Evolutionary conservation across 306 rosid species (phyloP).

Genomic region (Begonia fuchsioides): DNA sequence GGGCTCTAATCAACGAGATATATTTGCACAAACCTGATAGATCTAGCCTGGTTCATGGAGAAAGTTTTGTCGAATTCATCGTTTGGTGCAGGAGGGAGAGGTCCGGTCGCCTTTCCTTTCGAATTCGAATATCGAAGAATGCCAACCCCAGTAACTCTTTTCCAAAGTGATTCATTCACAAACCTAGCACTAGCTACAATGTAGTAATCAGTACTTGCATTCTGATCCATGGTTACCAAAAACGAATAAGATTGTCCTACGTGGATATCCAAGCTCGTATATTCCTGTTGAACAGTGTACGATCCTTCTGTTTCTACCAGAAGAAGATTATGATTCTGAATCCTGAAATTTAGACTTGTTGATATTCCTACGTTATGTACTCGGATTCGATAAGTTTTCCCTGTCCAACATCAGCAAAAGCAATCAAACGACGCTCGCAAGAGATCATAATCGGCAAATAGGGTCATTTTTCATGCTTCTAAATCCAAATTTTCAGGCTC

Average conservation of each 20-base stretch:
- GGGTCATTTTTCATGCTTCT: no score
- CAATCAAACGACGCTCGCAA: background rate
- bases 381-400: slow-evolving; percentile 77
- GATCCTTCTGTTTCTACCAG: slow-evolving; percentile 89
- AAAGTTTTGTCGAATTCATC: slow-evolving; percentile 83
- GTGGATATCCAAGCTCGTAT: slow-evolving; percentile 88
- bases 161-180: slow-evolving; percentile 74
- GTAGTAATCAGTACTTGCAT: slow-evolving; percentile 90
- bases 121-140: slow-evolving; percentile 77
- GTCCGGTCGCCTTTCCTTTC: slow-evolving; percentile 88
- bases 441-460: background rate
- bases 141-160: slow-evolving; percentile 82
- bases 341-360: slow-evolving; percentile 83
- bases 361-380: slow-evolving; percentile 91
- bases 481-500: background rate
- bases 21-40: slow-evolving; percentile 55
- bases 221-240: slow-evolving; percentile 71
- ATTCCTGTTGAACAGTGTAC: slow-evolving; percentile 85
- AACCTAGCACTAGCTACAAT: slow-evolving; percentile 90
- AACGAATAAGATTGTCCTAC: slow-evolving; percentile 96
- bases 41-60: slow-evolving; percentile 98
- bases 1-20: background rate
- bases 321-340: slow-evolving; percentile 86
- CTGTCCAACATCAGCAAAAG: slow-evolving; percentile 27
- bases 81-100: slow-evolving; percentile 61